These are phyloP conservation scores for Quercus dentata DNA, from an alignment of 306 rosid genomes.

Conservation along the genomic window DNA sequence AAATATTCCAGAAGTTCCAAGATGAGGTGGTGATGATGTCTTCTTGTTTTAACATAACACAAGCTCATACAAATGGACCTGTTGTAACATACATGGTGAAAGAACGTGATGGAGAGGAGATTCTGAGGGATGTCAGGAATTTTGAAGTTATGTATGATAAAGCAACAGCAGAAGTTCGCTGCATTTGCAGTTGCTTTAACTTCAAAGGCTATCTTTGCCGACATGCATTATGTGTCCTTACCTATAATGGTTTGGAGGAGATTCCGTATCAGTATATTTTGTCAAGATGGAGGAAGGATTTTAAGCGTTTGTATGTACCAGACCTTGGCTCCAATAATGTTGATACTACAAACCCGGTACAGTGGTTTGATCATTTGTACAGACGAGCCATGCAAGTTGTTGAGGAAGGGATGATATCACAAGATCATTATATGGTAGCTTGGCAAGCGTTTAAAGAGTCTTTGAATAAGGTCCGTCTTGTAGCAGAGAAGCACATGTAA, in stretches of 20 bases:
- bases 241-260: slow-evolving; percentile 75
- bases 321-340: slow-evolving; percentile 57
- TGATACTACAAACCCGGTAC: slow-evolving; percentile 86
- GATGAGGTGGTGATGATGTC: slow-evolving; percentile 76
- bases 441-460: slow-evolving; percentile 93
- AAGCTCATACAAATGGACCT: slow-evolving; percentile 63
- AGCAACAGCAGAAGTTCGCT: slow-evolving; percentile 71
- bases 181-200: slow-evolving; percentile 81
- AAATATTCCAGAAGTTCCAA: slow-evolving; percentile 73
- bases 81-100: slow-evolving; percentile 61
- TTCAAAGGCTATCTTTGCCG: slow-evolving; percentile 90
- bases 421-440: slow-evolving; percentile 78
- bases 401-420: slow-evolving; percentile 86
- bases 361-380: slow-evolving; percentile 92
- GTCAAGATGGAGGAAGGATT: slow-evolving; percentile 91
- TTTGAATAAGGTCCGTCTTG: slow-evolving; percentile 79
- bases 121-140: slow-evolving; percentile 34
- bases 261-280: slow-evolving; percentile 81
- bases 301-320: slow-evolving; percentile 70
- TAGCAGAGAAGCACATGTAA: slow-evolving; percentile 60
- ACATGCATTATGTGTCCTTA: slow-evolving; percentile 78
- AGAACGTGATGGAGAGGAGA: slow-evolving; percentile 59
- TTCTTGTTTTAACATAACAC: slow-evolving; percentile 61
- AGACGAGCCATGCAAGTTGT: slow-evolving; percentile 87
- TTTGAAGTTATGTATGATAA: slow-evolving; percentile 82